Evolutionary conservation across 306 rosid species (phyloP), one percentile per base, ranked within the genome.

Genomic region (Oxytropis ochrocephala): DNA sequence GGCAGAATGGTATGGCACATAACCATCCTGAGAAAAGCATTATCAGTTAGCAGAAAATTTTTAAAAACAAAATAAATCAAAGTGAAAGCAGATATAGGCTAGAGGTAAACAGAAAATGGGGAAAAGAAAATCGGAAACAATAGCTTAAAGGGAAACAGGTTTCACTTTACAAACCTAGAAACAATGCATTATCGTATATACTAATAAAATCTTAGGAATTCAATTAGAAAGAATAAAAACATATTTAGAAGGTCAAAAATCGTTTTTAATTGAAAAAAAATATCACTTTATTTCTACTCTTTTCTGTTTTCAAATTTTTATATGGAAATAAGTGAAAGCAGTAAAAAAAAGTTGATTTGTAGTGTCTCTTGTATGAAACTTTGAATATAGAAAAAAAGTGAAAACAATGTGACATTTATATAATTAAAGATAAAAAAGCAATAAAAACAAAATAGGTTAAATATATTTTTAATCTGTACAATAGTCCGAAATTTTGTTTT

Each of bases 1-100:
- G 17, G 98, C 97, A 11, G 98, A 93, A 78, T 93, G 98, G 58
- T 93, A 90, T 4, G 98, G 98, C 30, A 90, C 97, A 72, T 93
- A 90, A 57, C 98, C 96, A 66, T 93, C 98, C 98, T 90, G 84
- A 51, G 27, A 64, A 74, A 13, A 39, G 5, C 19, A 56, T 50
- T 87, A 68, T 70, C 27, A 73, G 62, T 75, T 21, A 74, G 62
- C 64, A 60, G 47, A 63, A 79, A 56, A 54, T 68, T 71, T 14
- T 47, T 14, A 6, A 5, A 1, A 47, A 47, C 3, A 47, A 13
- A 14, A n/a, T 13, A 16, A 14, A 47, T 47, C 47, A 10, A 10
- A 11, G n/a, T 11, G 14, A 62, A 61, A 67, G 32, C 17, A 39
- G 65, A 58, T 14, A n/a, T 14, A n/a, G 30, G 27, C 13, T 10